Conservation (phyloP, 176 grass and related monocot genomes). For the Themeda triandra region DNA sequence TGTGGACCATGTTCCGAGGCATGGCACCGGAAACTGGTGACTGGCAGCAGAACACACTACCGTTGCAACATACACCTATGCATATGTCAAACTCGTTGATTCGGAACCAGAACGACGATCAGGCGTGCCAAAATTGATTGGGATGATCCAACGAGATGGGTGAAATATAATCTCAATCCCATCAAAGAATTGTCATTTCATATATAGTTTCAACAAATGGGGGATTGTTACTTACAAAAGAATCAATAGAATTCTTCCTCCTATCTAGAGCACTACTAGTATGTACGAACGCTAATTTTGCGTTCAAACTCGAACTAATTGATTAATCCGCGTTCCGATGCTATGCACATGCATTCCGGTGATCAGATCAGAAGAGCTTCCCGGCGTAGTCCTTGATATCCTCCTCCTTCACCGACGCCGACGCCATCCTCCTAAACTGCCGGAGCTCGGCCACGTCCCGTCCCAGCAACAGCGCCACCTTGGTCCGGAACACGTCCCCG, state of each 20-base stretch:
- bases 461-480: slow-evolving; percentile 45
- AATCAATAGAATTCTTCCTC: background rate
- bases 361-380: slow-evolving; percentile 20
- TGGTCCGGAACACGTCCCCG: slow-evolving; percentile 52
- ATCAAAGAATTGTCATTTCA: background rate
- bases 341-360: background rate
- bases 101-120: no score
- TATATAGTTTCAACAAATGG: background rate
- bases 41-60: no score
- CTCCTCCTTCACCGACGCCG: slow-evolving; percentile 8
- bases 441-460: slow-evolving; percentile 25
- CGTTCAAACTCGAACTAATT: background rate
- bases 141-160: background rate
- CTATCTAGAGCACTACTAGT: background rate
- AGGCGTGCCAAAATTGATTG: background rate
- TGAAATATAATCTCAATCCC: background rate
- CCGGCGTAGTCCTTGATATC: slow-evolving; percentile 45
- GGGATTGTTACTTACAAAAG: background rate
- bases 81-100: no score
- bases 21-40: no score
- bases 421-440: slow-evolving; percentile 36
- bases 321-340: background rate
- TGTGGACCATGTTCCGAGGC: no score
- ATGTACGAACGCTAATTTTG: background rate
- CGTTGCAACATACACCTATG: no score